Base-by-base conservation (phyloP, 1,284 basidiomycete species). In the Bjerkandera adusta region DNA sequence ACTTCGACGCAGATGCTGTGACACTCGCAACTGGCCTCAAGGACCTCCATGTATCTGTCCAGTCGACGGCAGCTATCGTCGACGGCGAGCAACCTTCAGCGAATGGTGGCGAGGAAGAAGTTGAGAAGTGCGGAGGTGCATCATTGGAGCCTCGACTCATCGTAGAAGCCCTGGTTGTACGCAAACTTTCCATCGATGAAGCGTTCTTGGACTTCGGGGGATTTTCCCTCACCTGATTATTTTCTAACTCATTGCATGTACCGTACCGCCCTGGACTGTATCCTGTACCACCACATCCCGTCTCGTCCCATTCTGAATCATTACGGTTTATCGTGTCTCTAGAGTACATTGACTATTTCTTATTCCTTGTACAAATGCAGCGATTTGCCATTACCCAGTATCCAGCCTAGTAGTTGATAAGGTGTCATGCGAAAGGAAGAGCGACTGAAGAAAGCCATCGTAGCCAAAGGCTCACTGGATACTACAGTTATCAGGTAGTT, bases 161-260 rank as follows among this genome's bases (percentile, higher is more conserved):
- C 38, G 85, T 89, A n/a, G 87, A 90, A 60, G 87, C 77, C 1
- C 71, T 90, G 24, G 83, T 90, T 2, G 81, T 89, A 12, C 72
- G 85, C 41, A 86, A 89, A 62, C 69, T 87, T 66, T 81, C 81
- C 8, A 57, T 84, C 3, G 82, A 85, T 47, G 87, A 89, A 58
- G 81, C 72, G 7, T 89, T 82, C 61, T 61, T 89, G 48, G 85
- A 89, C 61, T 87, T 89, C 58, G 79, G 75, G 7, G 80, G 79
- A 4, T 84, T 89, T 54, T 71, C 74, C 25, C 56, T 82, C 16
- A 27, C 20, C 18, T 46, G 33, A 46, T 15, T 15, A 36, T 10
- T 20, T 15, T 4, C 11, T 32, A n/a, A 10, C 29, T 32, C 10
- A 32, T 32, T 32, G 10, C n/a, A 15, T 26, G 15, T 33, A 22